Evolutionary conservation across 129 eudicot species (phyloP).

Genomic region (Pittosporum tobira): DNA sequence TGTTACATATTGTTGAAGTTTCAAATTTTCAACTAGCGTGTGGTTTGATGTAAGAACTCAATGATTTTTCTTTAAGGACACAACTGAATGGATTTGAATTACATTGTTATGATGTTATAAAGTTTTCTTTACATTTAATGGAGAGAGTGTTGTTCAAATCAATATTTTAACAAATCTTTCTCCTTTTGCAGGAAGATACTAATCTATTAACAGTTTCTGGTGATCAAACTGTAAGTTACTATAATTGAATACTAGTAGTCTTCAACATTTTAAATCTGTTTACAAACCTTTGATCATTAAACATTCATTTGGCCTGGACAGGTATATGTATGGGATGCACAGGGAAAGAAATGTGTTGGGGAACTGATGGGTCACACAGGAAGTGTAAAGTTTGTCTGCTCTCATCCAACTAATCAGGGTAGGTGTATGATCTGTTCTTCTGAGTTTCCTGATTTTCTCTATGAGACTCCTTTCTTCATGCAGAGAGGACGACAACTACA

Average conservation of each 20-base stretch:
- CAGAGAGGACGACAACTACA: no score
- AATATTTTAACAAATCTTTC: background rate
- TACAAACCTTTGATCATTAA: constrained; percentile 4
- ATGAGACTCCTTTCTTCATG: background rate
- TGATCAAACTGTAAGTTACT: constrained; percentile 78
- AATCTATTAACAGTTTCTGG: constrained; percentile 72
- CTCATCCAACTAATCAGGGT: constrained; percentile 84
- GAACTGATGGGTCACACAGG: constrained; percentile 69
- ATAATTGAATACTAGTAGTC: background rate
- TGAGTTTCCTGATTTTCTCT: no score
- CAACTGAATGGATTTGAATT: background rate
- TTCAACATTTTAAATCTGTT: background rate
- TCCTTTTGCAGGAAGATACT: constrained; percentile 67
- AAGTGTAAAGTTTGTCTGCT: constrained; percentile 67
- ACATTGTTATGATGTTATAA: no score
- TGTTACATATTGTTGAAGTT: no score
- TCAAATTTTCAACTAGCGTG: background rate
- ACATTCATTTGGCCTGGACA: constrained; percentile 22
- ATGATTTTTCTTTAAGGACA: background rate
- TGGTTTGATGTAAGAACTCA: background rate
- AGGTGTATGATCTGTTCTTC: constrained; percentile 3
- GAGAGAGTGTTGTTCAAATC: background rate
- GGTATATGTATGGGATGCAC: constrained; percentile 77
- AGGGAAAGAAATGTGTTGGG: constrained; percentile 45
- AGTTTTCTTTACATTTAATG: no score